Base-by-base conservation (phyloP, 2,329 filamentous ascomycete genomes). In the Alternaria ethzedia region DNA sequence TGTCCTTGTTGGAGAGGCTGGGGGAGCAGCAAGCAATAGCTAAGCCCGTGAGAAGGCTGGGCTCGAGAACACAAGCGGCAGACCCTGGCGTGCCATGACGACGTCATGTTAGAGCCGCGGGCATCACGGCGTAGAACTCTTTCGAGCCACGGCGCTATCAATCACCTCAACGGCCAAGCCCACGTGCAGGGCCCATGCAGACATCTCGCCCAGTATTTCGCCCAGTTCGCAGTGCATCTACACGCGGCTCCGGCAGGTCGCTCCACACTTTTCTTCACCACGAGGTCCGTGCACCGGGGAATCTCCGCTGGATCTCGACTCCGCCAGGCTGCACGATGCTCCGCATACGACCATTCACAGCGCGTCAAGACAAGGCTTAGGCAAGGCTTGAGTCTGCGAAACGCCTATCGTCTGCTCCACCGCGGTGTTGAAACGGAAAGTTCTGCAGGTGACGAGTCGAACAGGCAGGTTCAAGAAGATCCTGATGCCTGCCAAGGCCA, bases 381-480 rank as follows among this genome's bases (percentile, higher is more conserved):
- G 23, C 23, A 23, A 59, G 41, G 43, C 55, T 51, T 57, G 46
- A 57, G 46, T 47, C 25, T 51, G 26, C 45, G 28, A 44, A 44
- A 54, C 32, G 28, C 28, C 15, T 28, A 50, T 54, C 17, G 55
- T 62, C 30, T 59, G 41, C 57, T 54, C 55, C 17, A 41, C 30
- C 15, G 47, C 49, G 23, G 15, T 9, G 41, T 52, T 43, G 47
- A 47, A 47, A 47, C 23, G 26, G 32, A 30, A 54, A 41, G 51
- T 30, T 43, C 55, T 49, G 41, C 55, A 43, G 20, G 12, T 26
- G 49, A 25, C 15, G 20, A 30, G 20, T 54, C 25, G 25, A 45
- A 62, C 17, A 59, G 41, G 55, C 55, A 59, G 54, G 47, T 51
- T 26, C 47, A 20, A 28, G 59, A 32, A 45, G 25, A 51, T 44